Percentiles rank a stretch among this genome's conserved stretches.
Conservation (phyloP, 2,329 filamentous ascomycete genomes). For the Zarea fungicola region DNA sequence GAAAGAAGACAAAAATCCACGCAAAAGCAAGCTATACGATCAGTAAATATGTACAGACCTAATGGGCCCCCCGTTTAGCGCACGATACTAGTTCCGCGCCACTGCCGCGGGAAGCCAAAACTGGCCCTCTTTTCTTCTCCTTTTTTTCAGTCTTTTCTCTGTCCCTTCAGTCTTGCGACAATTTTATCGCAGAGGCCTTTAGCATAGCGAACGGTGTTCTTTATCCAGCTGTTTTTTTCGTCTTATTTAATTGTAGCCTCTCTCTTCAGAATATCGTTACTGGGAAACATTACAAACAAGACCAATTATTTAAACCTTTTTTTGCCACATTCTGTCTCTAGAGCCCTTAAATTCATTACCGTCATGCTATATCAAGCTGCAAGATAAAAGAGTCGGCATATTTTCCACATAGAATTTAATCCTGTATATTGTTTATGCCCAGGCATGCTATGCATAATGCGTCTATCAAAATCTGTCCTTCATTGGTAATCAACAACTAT, state of each 20-base stretch:
- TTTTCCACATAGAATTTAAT: neutral
- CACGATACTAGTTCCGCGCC: too few species aligned
- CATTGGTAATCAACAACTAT: neutral
- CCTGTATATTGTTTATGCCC: constrained; percentile 5
- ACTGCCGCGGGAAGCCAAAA: too few species aligned
- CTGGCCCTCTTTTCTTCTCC: neutral
- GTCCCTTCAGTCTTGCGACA: neutral
- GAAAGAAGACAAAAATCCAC: too few species aligned
- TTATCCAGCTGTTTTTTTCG: neutral
- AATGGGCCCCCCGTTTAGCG: too few species aligned
- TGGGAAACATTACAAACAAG: too few species aligned
- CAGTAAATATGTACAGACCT: too few species aligned
- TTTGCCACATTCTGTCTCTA: too few species aligned
- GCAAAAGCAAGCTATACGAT: too few species aligned
- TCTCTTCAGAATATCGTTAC: neutral
- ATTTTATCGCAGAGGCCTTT: too few species aligned
- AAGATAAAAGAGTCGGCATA: neutral
- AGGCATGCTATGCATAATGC: constrained; percentile 12
- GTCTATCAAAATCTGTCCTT: constrained; percentile 6
- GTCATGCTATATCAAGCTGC: neutral
- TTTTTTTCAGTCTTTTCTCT: neutral
- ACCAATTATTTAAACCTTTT: too few species aligned
- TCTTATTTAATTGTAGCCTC: neutral
- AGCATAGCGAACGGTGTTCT: constrained; percentile 13
- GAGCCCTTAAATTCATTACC: too few species aligned